phyloP scores from a whole-genome alignment of 2,329 filamentous ascomycete species.

The Trichoderma arundinaceum region DNA sequence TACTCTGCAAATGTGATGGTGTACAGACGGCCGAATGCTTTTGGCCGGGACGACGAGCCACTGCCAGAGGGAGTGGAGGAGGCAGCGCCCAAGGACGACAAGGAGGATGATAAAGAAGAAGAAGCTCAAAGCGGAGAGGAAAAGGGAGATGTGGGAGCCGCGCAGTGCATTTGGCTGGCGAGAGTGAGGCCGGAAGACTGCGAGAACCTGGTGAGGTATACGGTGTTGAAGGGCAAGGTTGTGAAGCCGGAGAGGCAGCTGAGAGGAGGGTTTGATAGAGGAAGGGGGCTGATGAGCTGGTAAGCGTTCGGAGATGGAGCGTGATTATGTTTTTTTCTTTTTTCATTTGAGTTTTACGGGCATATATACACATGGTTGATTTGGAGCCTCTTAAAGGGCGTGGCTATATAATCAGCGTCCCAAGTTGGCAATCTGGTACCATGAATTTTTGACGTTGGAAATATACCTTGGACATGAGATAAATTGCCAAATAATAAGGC shows the following conservation, averaged over 20 bases:
- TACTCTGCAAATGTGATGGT: constrained; percentile 94
- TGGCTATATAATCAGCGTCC: too few species aligned
- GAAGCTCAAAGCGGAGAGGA: constrained; percentile 26
- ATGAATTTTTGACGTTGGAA: too few species aligned
- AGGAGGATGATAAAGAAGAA: neutral
- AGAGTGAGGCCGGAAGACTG: constrained; percentile 86
- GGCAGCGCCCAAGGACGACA: constrained; percentile 39
- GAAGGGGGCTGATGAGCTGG: constrained; percentile 85
- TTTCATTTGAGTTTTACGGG: neutral
- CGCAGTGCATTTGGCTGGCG: constrained; percentile 92
- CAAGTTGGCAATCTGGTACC: too few species aligned
- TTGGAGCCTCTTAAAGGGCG: too few species aligned
- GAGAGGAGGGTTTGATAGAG: constrained; percentile 87
- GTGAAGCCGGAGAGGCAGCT: constrained; percentile 87
- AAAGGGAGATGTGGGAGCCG: constrained; percentile 61
- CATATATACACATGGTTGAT: neutral
- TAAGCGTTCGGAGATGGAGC: constrained; percentile 45
- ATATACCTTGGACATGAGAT: too few species aligned
- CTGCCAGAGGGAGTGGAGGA: constrained; percentile 36
- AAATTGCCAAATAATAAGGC: too few species aligned
- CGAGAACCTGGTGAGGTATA: constrained; percentile 89
- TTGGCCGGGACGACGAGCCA: constrained; percentile 56
- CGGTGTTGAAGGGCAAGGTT: constrained; percentile 89
- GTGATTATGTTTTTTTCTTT: neutral
- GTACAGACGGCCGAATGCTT: constrained; percentile 71